Evolutionary conservation across 352 stramenopile genomes (phyloP).

Genomic region (Globisporangium spiculum): DNA sequence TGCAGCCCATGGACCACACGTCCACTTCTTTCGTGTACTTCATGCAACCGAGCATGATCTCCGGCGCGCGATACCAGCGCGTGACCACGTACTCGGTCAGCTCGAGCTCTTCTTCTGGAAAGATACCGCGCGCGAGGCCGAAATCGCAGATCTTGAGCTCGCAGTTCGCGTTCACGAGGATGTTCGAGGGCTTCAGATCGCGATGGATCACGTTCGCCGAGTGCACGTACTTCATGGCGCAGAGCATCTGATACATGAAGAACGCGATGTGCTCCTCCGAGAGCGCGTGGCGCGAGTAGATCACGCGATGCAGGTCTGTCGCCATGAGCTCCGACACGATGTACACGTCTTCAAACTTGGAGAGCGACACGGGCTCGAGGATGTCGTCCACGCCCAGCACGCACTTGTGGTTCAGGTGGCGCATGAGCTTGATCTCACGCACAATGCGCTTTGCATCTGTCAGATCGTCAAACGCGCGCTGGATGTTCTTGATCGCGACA

Average conservation of each 20-base stretch:
- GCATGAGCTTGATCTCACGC: slow-evolving; percentile 94
- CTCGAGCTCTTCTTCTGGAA: slow-evolving; percentile 14
- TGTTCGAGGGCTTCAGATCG: slow-evolving; percentile 97
- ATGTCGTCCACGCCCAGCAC: slow-evolving; percentile 82
- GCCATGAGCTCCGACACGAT: slow-evolving; percentile 91
- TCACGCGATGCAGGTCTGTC: slow-evolving; percentile 88
- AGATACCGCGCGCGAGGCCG: slow-evolving; percentile 83
- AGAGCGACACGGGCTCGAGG: slow-evolving; percentile 54
- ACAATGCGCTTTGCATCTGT: slow-evolving; percentile 99
- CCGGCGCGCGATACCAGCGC: slow-evolving; percentile 6
- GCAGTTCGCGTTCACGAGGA: slow-evolving; percentile 94
- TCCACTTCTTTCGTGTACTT: slow-evolving; percentile 89
- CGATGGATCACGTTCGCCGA: slow-evolving; percentile 93
- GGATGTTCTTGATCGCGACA: slow-evolving; percentile 94
- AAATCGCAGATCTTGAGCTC: slow-evolving; percentile 93
- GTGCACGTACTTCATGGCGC: slow-evolving; percentile 92
- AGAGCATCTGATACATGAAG: slow-evolving; percentile 91
- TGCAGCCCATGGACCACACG: slow-evolving; percentile 97
- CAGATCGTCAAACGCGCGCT: slow-evolving; percentile 94
- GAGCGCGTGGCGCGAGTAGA: slow-evolving; percentile 85
- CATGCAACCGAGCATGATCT: slow-evolving; percentile 60
- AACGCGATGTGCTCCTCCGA: slow-evolving; percentile 87
- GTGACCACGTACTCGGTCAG: slow-evolving; percentile 91
- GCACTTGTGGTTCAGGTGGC: slow-evolving; percentile 90
- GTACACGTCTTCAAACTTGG: slow-evolving; percentile 88